Conservation (phyloP, 2,329 filamentous ascomycete genomes). For the Trichoderma sp. region DNA sequence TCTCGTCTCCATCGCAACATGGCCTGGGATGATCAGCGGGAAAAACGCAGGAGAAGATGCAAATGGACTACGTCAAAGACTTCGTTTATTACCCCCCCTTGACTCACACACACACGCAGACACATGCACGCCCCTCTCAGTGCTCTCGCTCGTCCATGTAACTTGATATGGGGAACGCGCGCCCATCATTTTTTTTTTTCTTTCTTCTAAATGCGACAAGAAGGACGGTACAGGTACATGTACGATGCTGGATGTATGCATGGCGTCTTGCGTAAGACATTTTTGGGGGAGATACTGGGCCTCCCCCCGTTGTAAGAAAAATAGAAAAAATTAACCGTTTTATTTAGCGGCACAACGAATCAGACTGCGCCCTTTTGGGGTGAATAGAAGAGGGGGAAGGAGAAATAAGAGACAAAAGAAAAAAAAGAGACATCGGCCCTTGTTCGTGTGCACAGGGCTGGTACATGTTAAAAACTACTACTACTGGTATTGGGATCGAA, state of each 20-base stretch:
- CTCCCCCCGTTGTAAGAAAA: not conserved
- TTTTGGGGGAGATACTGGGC: not conserved
- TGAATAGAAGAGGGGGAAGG: not conserved
- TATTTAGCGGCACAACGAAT: conserved; percentile 7
- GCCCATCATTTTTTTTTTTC: not conserved
- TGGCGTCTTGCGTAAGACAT: conserved; percentile 14
- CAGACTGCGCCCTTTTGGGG: not conserved
- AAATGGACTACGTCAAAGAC: conserved; percentile 7
- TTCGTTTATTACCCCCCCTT: not conserved
- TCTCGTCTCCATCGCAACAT: not conserved
- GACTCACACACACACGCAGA: not conserved
- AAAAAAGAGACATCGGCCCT: not conserved
- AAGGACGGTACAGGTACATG: not conserved
- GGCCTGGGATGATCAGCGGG: not conserved
- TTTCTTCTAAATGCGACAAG: not conserved
- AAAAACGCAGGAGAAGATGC: not conserved
- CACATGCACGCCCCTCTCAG: not conserved
- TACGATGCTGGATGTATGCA: not conserved
- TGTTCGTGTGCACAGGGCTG: not conserved
- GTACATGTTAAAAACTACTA: not conserved
- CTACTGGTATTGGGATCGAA: not conserved
- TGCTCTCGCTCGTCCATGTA: not conserved
- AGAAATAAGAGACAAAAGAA: not conserved
- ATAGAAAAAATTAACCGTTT: not conserved
- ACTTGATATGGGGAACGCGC: not conserved